Evolutionary conservation across 306 rosid species (phyloP), one percentile per base, ranked within the genome.

Genomic region (Vigna hirtella): DNA sequence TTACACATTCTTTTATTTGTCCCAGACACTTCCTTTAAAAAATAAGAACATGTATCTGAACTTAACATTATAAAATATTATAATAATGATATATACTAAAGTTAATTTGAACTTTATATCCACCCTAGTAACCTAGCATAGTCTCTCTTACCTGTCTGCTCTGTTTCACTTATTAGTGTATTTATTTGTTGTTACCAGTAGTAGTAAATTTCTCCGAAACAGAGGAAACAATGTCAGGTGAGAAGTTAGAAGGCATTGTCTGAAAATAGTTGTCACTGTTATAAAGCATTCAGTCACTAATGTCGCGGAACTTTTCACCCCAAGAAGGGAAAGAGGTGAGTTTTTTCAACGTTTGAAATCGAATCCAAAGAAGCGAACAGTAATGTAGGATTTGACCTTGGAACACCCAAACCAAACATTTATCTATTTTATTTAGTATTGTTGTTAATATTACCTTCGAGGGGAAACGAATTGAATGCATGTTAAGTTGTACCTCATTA

Each of bases 331-430:
- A 70, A 4, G 47, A 11, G 57, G 42, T 3, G 72, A 59, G 42
- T 43, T 75, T 76, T 28, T 77, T 66, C 81, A 76, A 72, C 65
- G 80, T 64, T 70, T 66, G 9, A 72, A 50, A 82, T 63, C 77
- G 93, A 89, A 91, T 91, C 96, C 96, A 68, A 87, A 77, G 93
- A 77, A 83, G 68, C 20, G 20, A 57, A 28, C 47, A 24, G 17
- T 14, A 32, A 49, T 18, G 9, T 40, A 48, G 10, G 73, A 87
- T 87, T 91, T 86, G 91, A 91, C 91, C 65, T 86, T 77, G 47
- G 76, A 86, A 72, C 81, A 11, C 47, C 81, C 55, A 67, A 72
- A 57, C 50, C 50, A 45, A 45, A 55, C 13, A 4, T 55, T 52
- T 69, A 13, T 45, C 1, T 11, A 45, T 11, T 11, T 42, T 9